A percentile compares a stretch with the other conserved stretches of the same genome.
Conservation (phyloP, 768 basidiomycete genomes). For the Tricholoma terreum region DNA sequence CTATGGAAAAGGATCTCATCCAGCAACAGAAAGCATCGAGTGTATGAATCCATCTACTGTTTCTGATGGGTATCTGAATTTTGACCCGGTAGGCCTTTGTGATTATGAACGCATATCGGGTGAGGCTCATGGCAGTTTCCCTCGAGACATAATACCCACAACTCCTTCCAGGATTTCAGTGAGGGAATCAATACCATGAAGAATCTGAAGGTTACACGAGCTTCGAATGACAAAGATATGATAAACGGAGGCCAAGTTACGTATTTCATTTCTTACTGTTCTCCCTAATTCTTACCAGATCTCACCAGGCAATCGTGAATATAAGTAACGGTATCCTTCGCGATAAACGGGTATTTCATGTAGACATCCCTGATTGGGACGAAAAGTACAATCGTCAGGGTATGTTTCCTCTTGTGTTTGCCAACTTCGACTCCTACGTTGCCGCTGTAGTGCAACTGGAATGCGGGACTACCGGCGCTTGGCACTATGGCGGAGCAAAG, state of each 20-base stretch:
- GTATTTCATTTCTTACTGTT: not conserved
- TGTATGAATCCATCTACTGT: constrained; percentile 8
- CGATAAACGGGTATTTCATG: constrained; percentile 38
- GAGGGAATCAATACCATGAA: constrained; percentile 27
- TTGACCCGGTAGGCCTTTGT: constrained; percentile 27
- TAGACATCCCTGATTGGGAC: constrained; percentile 30
- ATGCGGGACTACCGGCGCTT: constrained; percentile 23
- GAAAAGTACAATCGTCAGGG: constrained; percentile 36
- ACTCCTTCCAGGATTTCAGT: constrained; percentile 25
- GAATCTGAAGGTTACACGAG: not conserved
- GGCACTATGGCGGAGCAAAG: constrained; percentile 31
- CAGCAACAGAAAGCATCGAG: constrained; percentile 16
- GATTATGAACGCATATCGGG: constrained; percentile 30
- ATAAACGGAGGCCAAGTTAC: not conserved
- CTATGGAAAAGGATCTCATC: constrained; percentile 15
- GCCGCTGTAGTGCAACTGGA: constrained; percentile 30
- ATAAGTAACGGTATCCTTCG: constrained; percentile 38
- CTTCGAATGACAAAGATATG: not conserved
- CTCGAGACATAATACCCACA: not conserved
- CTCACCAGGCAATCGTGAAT: constrained; percentile 24
- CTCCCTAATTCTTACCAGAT: not conserved
- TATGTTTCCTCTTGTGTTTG: constrained; percentile 11
- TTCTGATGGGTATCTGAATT: not conserved
- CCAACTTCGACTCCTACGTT: not conserved
- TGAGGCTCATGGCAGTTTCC: constrained; percentile 7